A percentile compares a stretch with the other conserved stretches of the same genome.
phyloP scores from a whole-genome alignment of 2,329 filamentous ascomycete species.

The Phialophora macrospora region DNA sequence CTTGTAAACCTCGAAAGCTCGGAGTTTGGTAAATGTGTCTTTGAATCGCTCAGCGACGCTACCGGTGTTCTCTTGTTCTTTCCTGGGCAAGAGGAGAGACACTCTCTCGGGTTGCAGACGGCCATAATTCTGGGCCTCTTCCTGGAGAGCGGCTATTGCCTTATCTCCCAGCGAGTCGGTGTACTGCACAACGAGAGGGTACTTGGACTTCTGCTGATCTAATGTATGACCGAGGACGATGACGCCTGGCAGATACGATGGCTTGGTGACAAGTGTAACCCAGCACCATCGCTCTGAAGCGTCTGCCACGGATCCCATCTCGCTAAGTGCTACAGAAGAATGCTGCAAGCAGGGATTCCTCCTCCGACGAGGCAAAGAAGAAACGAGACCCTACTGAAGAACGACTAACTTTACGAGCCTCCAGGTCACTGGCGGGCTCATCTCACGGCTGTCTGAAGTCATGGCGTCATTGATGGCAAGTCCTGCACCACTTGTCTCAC shows the following conservation, averaged over 20 bases:
- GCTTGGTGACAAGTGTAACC: conserved; percentile 58
- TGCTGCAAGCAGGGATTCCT: background rate
- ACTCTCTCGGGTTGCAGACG: conserved; percentile 50
- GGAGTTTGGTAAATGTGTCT: conserved; percentile 62
- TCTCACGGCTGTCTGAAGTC: conserved; percentile 1
- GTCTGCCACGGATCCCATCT: conserved; percentile 20
- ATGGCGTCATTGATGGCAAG: conserved; percentile 23
- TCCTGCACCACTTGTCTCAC: background rate
- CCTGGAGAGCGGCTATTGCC: conserved; percentile 50
- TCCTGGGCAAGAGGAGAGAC: conserved; percentile 49
- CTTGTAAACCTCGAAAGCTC: conserved; percentile 55
- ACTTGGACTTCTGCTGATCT: conserved; percentile 50
- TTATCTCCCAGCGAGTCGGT: conserved; percentile 51
- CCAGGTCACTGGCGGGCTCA: background rate
- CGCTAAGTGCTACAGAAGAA: background rate
- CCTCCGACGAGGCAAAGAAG: background rate
- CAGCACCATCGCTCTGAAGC: conserved; percentile 46
- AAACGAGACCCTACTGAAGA: background rate
- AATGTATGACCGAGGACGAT: conserved; percentile 58
- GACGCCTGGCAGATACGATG: conserved; percentile 59
- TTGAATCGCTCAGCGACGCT: conserved; percentile 58
- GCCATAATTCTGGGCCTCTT: conserved; percentile 47
- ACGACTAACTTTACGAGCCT: background rate
- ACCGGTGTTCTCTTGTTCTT: conserved; percentile 40
- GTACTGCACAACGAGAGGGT: conserved; percentile 58